Evolutionary conservation across 768 basidiomycete genomes (phyloP).

Genomic region (Tephrocybe sp.): DNA sequence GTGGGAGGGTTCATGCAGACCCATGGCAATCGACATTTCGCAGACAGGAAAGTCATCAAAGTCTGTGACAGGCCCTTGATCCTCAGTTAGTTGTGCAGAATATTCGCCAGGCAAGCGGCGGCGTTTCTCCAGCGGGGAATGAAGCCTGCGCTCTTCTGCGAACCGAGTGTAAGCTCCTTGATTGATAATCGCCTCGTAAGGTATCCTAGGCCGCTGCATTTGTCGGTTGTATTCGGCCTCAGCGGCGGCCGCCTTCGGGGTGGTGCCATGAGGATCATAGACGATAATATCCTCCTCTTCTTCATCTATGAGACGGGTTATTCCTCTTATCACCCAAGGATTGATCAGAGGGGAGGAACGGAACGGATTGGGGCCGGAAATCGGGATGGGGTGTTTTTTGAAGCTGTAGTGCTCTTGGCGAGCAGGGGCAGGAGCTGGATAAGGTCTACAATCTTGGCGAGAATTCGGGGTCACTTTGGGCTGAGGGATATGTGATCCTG

Average conservation of each 20-base stretch:
- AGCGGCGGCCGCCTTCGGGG: neutral
- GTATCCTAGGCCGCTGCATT: neutral
- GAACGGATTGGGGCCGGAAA: constrained; percentile 5
- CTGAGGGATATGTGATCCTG: neutral
- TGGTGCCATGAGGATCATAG: neutral
- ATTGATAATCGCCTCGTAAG: neutral
- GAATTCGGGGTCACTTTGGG: neutral
- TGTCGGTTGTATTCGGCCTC: neutral
- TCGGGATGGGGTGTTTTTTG: neutral
- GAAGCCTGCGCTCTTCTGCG: neutral
- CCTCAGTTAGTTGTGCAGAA: neutral
- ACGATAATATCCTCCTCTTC: constrained; percentile 8
- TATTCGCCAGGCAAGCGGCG: neutral
- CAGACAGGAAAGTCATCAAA: constrained; percentile 17
- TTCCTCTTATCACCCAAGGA: neutral
- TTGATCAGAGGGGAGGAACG: neutral
- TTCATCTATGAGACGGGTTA: constrained; percentile 2
- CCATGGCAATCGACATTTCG: constrained; percentile 21
- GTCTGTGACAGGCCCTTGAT: neutral
- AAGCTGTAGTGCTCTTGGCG: neutral
- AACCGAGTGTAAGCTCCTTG: neutral
- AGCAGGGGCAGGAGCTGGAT: neutral
- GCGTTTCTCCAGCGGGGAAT: neutral
- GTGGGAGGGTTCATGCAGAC: constrained; percentile 4
- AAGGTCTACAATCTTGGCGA: neutral